Base-by-base conservation (phyloP, 148 eudicot genomes). In the Fagopyrum tataricum region DNA sequence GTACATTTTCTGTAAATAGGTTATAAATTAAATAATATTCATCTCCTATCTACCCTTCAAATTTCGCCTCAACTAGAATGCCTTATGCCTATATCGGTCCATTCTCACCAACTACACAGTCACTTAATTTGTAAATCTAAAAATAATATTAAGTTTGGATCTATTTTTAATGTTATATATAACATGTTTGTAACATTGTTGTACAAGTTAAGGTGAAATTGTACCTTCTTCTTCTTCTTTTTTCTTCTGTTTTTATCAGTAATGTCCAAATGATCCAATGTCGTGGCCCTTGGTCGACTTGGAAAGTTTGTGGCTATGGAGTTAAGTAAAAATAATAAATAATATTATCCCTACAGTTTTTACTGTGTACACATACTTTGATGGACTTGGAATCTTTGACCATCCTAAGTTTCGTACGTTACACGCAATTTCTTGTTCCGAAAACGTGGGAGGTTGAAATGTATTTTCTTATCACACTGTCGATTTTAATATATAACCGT, bases 11-110 rank as follows among this genome's bases (percentile, higher is more conserved):
- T 21, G 18, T 14, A 15, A 14, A 5, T 64, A 13, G 5, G 40
- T 26, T 31, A 62, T n/a, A 64, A 10, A 64, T 20, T 21, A 18
- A 18, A n/a, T 55, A 24, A 24, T 59, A 26, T 59, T 2, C 40
- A 59, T 26, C 67, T 24, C 67, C 67, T 37, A 62, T 62, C 68
- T 62, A 62, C 68, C 68, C 68, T 62, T 62, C 43, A 62, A 62
- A 62, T 12, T 62, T 15, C 5, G 20, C 67, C 69, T 8, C 9
- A 64, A 37, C 44, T 1, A 64, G 67, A 61, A 61, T 31, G 12
- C 67, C 41, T 61, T 26, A 31, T 31, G 37, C 2, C 37, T 31
- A 31, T 3, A 31, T 31, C 37, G 31, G 8, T 18, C 21, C 10
- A 24, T 23, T 58, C 14, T 58, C 39, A 58, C 64, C 64, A 58